Evolutionary conservation across 2,329 filamentous ascomycete genomes (phyloP), one percentile per base, ranked within the genome.

Genomic region (Neopestalotiopsis clavispora): DNA sequence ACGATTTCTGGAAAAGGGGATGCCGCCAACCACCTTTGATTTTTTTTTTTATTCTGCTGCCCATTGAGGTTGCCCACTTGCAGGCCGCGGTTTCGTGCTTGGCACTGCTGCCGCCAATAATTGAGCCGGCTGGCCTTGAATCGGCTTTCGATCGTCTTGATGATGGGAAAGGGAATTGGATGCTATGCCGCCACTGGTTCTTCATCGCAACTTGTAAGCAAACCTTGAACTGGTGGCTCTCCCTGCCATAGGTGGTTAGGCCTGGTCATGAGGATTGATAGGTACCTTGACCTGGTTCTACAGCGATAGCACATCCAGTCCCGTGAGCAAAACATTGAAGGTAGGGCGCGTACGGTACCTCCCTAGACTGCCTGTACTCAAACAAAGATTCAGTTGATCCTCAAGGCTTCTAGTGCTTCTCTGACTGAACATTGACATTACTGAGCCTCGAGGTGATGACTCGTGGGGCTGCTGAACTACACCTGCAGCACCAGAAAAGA

Each of bases 1-100:
- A 60, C 65, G 57, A 67, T 59, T 66, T 61, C 32, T 59, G 65
- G 65, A 56, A 66, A 66, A 23, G 63, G 63, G 63, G 63, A 66
- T 34, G 40, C 63, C 17, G 40, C 45, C 42, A 45, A 66, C 63
- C 45, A 52, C 45, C 45, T 52, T 52, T 17, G 45, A 52, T 49
- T 52, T 20, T 52, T 17, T 17, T 17, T 52, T 14, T 20, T 23
- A 17, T 52, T 9, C 4, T 20, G 4, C n/a, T 20, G 34, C 34
- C 34, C 34, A 38, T 38, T 38, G 34, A 59, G 13, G n/a, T 34
- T 23, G 57, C 30, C 57, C 57, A 59, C 57, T 45, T 52, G 42
- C 34, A 66, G 52, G 45, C 49, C 65, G 40, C 34, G 65, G 45
- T 59, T 67, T 34, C 45, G 30, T 28, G 52, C 65, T 67, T 67